Conservation (phyloP, 2,329 filamentous ascomycete species). For the Aspergillus pseudotamarii region DNA sequence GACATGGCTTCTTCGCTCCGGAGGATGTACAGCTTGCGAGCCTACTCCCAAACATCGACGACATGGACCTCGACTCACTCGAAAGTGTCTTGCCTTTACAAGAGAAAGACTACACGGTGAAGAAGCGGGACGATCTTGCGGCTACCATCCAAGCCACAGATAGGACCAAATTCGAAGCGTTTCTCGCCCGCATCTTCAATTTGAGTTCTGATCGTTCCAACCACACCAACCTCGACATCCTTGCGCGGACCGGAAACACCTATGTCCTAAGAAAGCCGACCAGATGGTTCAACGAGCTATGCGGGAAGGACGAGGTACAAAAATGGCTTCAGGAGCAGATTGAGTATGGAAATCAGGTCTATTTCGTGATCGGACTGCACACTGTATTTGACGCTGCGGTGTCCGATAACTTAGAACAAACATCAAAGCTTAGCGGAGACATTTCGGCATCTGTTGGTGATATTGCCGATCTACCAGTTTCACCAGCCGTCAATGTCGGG, state of each 20-base stretch:
- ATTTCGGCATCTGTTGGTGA: no score
- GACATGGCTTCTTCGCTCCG: not conserved
- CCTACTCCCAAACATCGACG: not conserved
- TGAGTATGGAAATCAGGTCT: not conserved
- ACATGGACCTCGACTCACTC: not conserved
- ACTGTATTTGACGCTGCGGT: not conserved
- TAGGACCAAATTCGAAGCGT: no score
- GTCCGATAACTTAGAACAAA: no score
- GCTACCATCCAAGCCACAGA: no score
- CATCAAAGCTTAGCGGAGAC: no score
- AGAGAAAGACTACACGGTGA: not conserved
- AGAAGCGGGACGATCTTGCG: no score
- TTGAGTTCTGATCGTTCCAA: no score
- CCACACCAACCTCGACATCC: no score
- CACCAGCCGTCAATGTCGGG: no score
- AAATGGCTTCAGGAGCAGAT: not conserved
- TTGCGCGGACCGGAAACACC: not conserved
- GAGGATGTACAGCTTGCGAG: not conserved
- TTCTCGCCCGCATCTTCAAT: no score
- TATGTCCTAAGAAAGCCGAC: not conserved
- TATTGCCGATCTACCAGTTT: no score
- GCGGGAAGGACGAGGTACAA: not conserved
- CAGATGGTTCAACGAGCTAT: not conserved
- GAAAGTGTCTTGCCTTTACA: not conserved
- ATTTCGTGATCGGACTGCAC: not conserved